Base-by-base conservation (phyloP, 495 filamentous ascomycete species). In the Cudoniella acicularis region DNA sequence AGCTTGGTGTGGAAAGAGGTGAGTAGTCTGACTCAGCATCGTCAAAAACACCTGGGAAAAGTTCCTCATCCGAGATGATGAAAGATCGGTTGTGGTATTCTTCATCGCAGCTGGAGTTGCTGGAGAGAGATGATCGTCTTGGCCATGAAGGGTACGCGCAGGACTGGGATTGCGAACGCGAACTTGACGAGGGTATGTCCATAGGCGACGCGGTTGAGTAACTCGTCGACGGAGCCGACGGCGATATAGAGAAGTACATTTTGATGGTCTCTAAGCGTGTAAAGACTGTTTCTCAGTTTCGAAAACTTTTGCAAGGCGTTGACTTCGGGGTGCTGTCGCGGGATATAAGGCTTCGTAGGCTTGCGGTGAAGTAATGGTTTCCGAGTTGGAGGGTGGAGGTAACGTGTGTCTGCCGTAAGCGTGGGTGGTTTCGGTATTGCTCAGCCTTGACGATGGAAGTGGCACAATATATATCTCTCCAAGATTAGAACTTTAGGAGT, bases 101-200 rank as follows among this genome's bases (percentile, higher is more conserved):
- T 13, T 64, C 71, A 0, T 73, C 72, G 11, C 67, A 62, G 40
- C 64, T 65, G 0, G 73, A 69, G 56, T 73, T 69, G 59, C 64
- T 65, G 56, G 63, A 75, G 4, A 82, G 70, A 1, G 77, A 77
- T 0, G 72, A 68, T 20, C 79, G 62, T 62, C 79, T 77, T 23
- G 79, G 79, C 79, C 79, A 82, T 22, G 77, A 79, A 21, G 79
- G 79, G 55, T 75, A 82, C 10, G 79, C 79, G 62, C 78, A 82
- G 20, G 78, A 72, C 22, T 74, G 55, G 1, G 63, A 66, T 49
- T 59, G 60, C 50, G 60, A 42, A 10, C 61, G 51, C 13, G 63
- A 30, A 26, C 49, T 47, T 6, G 56, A 48, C 0, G 63, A 52
- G 24, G 61, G 59, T 45, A 63, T 66, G n/a, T 69, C 63, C 59